Percentiles rank a stretch among this genome's conserved stretches.
Conservation (phyloP, 2,329 filamentous ascomycete genomes). For the Fonsecaea multimorphosa region DNA sequence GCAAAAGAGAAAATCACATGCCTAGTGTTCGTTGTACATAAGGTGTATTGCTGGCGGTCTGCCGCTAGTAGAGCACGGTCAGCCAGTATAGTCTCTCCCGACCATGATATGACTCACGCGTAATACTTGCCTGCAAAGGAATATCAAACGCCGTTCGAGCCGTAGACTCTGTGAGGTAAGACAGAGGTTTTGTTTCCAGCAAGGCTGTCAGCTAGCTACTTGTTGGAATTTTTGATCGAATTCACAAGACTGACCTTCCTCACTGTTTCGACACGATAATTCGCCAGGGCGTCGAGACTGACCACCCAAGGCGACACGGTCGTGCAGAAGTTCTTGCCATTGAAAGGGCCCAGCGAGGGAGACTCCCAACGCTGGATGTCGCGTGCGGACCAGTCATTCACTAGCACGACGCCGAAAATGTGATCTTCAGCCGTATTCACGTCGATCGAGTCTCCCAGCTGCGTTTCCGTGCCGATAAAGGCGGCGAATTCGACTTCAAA, state of each 20-base stretch:
- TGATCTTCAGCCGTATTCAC: slow-evolving; percentile 70
- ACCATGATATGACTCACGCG: too few relatives aligned
- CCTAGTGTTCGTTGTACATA: too few relatives aligned
- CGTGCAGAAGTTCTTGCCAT: slow-evolving; percentile 66
- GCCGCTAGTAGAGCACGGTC: slow-evolving; percentile 50
- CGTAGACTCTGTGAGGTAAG: too few relatives aligned
- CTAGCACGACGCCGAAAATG: slow-evolving; percentile 77
- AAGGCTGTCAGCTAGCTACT: too few relatives aligned
- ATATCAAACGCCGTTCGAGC: too few relatives aligned
- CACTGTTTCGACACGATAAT: slow-evolving; percentile 16
- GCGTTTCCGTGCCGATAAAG: slow-evolving; percentile 69
- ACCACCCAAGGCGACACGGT: slow-evolving; percentile 68
- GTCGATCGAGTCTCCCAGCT: slow-evolving; percentile 66
- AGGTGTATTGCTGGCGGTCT: too few relatives aligned
- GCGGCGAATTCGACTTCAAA: slow-evolving; percentile 82
- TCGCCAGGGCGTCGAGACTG: slow-evolving; percentile 61
- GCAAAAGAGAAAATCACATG: slow-evolving; percentile 80
- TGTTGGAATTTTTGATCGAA: not conserved
- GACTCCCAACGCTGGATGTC: slow-evolving; percentile 43
- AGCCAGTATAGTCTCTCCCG: too few relatives aligned
- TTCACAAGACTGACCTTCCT: slow-evolving; percentile 14
- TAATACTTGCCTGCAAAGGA: too few relatives aligned
- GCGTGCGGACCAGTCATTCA: slow-evolving; percentile 79
- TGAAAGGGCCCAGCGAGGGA: slow-evolving; percentile 63
- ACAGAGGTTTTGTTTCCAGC: too few relatives aligned